These are phyloP conservation scores for Malus domestica DNA, from an alignment of 306 rosid genomes.

Conservation along the genomic window DNA sequence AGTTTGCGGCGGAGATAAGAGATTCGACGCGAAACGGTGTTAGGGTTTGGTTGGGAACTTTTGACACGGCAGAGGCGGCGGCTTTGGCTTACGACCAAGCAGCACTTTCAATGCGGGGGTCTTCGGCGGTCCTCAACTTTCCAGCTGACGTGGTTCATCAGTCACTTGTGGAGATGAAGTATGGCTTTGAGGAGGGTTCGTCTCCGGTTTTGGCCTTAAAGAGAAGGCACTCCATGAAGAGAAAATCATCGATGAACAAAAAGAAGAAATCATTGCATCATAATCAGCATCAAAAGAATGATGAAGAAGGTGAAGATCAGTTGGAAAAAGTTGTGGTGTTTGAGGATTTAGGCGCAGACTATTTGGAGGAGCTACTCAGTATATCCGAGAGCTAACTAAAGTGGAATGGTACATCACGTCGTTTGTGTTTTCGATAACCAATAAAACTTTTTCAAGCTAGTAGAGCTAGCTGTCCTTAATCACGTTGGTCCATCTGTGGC, in stretches of 20 bases:
- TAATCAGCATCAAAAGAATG: background rate
- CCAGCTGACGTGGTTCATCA: constrained; percentile 30
- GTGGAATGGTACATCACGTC: too few relatives aligned
- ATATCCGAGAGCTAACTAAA: constrained; percentile 4
- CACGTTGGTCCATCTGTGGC: background rate
- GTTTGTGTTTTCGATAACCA: background rate
- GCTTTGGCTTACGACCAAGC: constrained; percentile 81
- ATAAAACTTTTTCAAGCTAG: background rate
- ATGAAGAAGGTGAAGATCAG: background rate
- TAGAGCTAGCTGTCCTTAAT: background rate
- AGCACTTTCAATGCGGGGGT: constrained; percentile 50
- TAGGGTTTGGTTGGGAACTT: constrained; percentile 71
- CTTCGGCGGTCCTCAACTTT: constrained; percentile 47
- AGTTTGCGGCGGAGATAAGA: constrained; percentile 65
- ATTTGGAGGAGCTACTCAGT: constrained; percentile 47
- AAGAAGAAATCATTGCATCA: background rate
- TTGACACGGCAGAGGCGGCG: constrained; percentile 63
- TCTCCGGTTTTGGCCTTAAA: constrained; percentile 63
- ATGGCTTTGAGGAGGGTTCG: constrained; percentile 13
- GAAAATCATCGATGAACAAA: constrained; percentile 17
- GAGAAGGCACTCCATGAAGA: constrained; percentile 38
- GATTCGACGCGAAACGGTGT: constrained; percentile 53
- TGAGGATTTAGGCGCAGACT: constrained; percentile 49
- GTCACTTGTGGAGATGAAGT: constrained; percentile 46
- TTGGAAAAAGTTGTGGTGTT: constrained; percentile 16